These are phyloP conservation scores for Dioscorea zingiberensis DNA, from an alignment of 106 monocot species.

Conservation along the genomic window DNA sequence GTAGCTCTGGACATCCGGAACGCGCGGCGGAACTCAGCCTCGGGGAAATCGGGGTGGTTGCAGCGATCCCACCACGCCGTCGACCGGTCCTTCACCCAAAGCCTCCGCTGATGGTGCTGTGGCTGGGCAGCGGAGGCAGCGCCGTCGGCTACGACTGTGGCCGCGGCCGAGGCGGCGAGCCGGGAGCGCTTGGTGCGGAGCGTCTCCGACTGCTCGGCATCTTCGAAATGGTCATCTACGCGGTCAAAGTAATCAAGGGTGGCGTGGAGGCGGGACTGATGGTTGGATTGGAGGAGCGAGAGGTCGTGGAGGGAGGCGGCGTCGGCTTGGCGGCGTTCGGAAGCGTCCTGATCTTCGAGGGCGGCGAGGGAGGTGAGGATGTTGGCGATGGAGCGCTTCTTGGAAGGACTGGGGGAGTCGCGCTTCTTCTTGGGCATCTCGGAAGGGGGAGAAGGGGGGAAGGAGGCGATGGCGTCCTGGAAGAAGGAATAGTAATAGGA, in stretches of 20 bases:
- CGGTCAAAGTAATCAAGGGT: constrained; percentile 31
- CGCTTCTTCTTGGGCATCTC: constrained; percentile 11
- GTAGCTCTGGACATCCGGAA: constrained; percentile 32
- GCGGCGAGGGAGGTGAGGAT: constrained; percentile 39
- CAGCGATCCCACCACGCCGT: constrained; percentile 42
- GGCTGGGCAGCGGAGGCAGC: background rate
- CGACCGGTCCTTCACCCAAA: constrained; percentile 40
- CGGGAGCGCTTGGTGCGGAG: constrained; percentile 9
- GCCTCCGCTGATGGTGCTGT: constrained; percentile 17
- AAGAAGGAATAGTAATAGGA: constrained; percentile 50
- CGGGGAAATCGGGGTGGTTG: constrained; percentile 23
- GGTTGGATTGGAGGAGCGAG: constrained; percentile 27
- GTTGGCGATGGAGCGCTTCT: constrained; percentile 23
- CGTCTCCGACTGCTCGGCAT: constrained; percentile 27
- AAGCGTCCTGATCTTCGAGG: constrained; percentile 34
- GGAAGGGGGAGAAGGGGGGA: constrained; percentile 1
- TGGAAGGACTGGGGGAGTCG: constrained; percentile 1
- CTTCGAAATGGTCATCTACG: constrained; percentile 23
- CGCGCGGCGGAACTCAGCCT: constrained; percentile 29
- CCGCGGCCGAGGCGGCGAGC: constrained; percentile 14
- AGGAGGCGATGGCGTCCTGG: constrained; percentile 24
- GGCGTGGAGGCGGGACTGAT: constrained; percentile 10
- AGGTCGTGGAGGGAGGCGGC: constrained; percentile 16
- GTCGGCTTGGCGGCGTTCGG: constrained; percentile 15
- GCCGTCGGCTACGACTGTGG: constrained; percentile 1